Evolutionary conservation across 202 grass and related monocot species (phyloP), one percentile per base, ranked within the genome.

Genomic region (Saccharum hybrid): DNA sequence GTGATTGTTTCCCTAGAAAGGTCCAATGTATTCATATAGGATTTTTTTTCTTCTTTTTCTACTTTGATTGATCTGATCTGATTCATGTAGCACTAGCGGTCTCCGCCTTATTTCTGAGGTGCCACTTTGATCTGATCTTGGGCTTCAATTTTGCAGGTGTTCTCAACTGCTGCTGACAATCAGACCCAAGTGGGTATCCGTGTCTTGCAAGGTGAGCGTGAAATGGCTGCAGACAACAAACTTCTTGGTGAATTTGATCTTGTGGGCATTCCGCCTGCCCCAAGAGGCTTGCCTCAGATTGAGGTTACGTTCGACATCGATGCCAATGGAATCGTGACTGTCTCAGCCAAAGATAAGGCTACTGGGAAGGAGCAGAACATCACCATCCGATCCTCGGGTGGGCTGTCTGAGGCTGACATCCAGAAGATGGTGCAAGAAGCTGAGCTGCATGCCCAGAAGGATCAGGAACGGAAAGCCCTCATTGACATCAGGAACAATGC

Each of bases 281-380:
- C 91, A 5, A 84, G 91, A 52, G 91, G 88, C 52, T 21, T 94
- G 79, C 91, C 91, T 14, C 91, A 94, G 82, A 88, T 90, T 26
- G 91, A 94, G 71, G 91, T 94, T 43, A 88, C 91, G 64, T 94
- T 94, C 38, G 91, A 88, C 74, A 94, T 94, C 8, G 91, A 94
- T 48, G 91, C 91, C 26, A 94, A 94, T 40, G 91, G 88, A n/a
- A 94, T 90, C 1, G 91, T 94, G 26, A 90, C 82, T 0, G 88
- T 94, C 71, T 84, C 91, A 57, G 91, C 91, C 8, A 94, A 94
- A 76, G 91, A 94, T 28, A 94, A 90, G 75, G 83, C 91, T 10
- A 94, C 91, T 0, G 77, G 83, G 2, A 94, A 94, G 73, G 91
- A 94, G 79, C 91, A 94, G 59, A 86, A 94, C 40, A 94, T 94